phyloP scores from a whole-genome alignment of 148 eudicot genomes.

The Chenopodium berlandieri region DNA sequence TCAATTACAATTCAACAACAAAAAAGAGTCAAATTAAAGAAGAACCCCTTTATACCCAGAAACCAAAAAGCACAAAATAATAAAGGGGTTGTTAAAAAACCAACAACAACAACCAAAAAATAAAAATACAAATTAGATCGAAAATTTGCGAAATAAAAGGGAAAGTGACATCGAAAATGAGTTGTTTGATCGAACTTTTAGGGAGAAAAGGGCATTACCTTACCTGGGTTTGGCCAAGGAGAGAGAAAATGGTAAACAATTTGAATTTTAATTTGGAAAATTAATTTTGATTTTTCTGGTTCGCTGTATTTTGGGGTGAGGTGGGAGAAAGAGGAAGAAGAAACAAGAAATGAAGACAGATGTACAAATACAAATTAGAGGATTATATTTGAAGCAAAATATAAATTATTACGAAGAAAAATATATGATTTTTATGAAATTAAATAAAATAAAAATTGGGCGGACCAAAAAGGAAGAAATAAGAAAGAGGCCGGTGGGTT shows the following conservation, averaged over 20 bases:
- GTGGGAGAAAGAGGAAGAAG: neutral
- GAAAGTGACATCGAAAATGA: conserved; percentile 32
- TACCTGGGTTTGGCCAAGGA: conserved; percentile 20
- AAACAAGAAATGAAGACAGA: conserved; percentile 9
- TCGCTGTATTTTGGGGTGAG: neutral
- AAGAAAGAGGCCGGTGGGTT: neutral
- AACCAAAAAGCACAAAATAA: neutral
- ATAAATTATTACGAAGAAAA: too few species aligned
- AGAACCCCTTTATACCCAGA: conserved; percentile 17
- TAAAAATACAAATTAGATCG: conserved; percentile 5
- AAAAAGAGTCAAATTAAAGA: neutral
- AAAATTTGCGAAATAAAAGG: conserved; percentile 8
- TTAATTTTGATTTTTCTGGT: conserved; percentile 1
- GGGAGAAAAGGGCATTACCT: neutral
- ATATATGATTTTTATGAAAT: too few species aligned
- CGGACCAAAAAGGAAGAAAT: neutral
- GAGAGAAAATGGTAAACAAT: neutral
- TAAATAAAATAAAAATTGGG: neutral
- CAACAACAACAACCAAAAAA: neutral
- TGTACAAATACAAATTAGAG: neutral
- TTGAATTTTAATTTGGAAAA: neutral
- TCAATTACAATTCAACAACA: neutral
- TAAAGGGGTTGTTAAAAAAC: neutral
- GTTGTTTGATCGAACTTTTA: conserved; percentile 25
- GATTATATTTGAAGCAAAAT: neutral